Evolutionary conservation across 495 filamentous ascomycete species (phyloP), one percentile per base, ranked within the genome.

Genomic region (Neurospora africana): DNA sequence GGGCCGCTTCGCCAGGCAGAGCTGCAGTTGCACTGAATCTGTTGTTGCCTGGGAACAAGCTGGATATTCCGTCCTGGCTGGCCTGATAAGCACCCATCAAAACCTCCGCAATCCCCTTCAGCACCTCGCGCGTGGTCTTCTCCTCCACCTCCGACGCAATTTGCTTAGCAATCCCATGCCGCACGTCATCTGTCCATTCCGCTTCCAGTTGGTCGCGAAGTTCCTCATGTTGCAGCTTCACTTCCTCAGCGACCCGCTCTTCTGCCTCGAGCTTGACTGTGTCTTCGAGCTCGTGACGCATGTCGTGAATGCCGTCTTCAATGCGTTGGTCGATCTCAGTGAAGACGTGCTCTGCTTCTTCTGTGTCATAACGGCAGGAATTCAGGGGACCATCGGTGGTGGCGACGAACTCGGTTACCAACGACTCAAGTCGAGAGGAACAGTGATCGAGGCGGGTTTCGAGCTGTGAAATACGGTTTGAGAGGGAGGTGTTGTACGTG

Each of bases 281-380:
- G 4, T 72, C 71, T 53, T 69, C 39, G 15, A 72, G 40, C 39
- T 72, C 71, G 27, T 44, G 21, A 17, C 47, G 40, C 4, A 72
- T 40, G 47, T 68, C 65, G 13, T 67, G 27, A 15, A 39, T 36
- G n/a, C 30, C 30, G 5, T 72, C 65, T 1, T 72, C 71, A 30
- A 72, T 69, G 1, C 67, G 38, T 3, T 69, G 19, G 15, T 72
- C 37, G 30, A 72, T 21, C 4, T 72, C 40, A 69, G 19, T 10
- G 4, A 69, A 69, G 8, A 72, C 44, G 36, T 72, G 65, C 9
- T 72, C 71, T 10, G 27, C 38, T 35, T 72, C 71, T 68, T 72
- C 71, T 3, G 67, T 69, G 65, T 38, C 37, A 11, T 38, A 38
- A 38, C 37, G 37, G 37, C 37, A 38, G 37, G 37, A 9, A 38